Base-by-base conservation (phyloP, 1,284 basidiomycete genomes). In the Thelephora terrestris region DNA sequence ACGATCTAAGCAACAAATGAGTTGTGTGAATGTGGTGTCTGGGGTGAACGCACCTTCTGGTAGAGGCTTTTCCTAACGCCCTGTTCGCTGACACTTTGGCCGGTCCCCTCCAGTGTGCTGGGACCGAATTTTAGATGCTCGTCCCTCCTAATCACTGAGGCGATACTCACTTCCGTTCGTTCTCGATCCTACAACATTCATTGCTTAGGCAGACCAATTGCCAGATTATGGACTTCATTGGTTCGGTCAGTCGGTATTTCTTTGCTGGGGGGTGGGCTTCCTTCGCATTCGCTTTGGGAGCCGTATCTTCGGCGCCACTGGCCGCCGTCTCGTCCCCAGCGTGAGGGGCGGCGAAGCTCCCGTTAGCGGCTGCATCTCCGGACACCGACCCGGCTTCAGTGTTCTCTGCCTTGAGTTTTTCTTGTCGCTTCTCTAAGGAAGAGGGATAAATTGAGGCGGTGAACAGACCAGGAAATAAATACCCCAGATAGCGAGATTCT, bases 171-270 rank as follows among this genome's bases (percentile, higher is more conserved):
- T 86, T 85, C 65, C 87, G 88, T 75, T 88, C 84, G 58, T 89
- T 88, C 67, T 87, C 85, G 62, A 90, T 65, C 56, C 83, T 66
- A 64, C 81, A 85, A 49, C 79, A 79, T 66, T 89, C 86, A 58
- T 89, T 89, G 61, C 84, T 87, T 52, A 90, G 61, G 58, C 79
- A 70, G 39, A 90, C 86, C 7, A 89, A 69, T 63, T 84, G 76
- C 86, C 86, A 90, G 53, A 88, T 76, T 44, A 78, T 75, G 25
- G 63, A 65, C 70, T 85, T 85, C 81, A 90, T 87, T 54, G 65
- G 63, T 52, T 90, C 86, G 45, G 81, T 86, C 66, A 89, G 64
- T 14, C 81, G 67, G 57, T 81, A 89, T 62, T 78, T 78, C 67
- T 84, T 81, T 52, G 69, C 68, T 0, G 85, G 85, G 45, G 81